Evolutionary conservation across 805 yeast species (phyloP), one percentile per base, ranked within the genome.

Genomic region (Jamesozyma jinghongensis): DNA sequence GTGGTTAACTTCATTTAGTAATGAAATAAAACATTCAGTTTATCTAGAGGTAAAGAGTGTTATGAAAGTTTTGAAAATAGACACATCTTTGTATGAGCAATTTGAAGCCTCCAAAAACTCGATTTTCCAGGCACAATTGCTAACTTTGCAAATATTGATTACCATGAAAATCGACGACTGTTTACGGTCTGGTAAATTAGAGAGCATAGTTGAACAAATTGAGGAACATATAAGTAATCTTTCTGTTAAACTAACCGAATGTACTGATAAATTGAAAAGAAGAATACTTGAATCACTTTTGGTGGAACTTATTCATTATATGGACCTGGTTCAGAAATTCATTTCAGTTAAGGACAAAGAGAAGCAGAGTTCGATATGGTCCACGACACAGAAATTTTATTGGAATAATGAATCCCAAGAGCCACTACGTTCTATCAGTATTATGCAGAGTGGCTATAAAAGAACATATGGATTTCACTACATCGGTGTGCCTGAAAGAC

Each of bases 401-500:
- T 65, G 60, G 40, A 53, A 62, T 25, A 30, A 41, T 0, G 38
- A 42, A 1, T 49, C 44, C 2, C 27, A 37, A 1, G 71, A 70
- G 34, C 48, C 50, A 1, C 38, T 67, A 3, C 47, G 51, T 3
- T 53, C 63, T 8, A 53, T 85, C 4, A 47, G 36, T 1, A 69
- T 87, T 0, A 57, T 52, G n/a, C 85, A 79, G 38, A 74, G 79
- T 3, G 63, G 71, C 14, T 66, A 75, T 11, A 43, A 52, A 0
- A 72, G 80, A 40, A 39, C 19, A 1, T 90, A 90, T 53, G 95
- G 95, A 0, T 85, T 75, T 57, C 95, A 87, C 52, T 90, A 85
- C 48, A 67, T 79, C 7, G 97, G 96, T 0, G 67, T 76, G 1
- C 78, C 81, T 3, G 84, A 81, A 16, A 71, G 79, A 40, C 64